Percentiles rank a stretch among this genome's conserved stretches.
These are phyloP conservation scores for Fagus crenata DNA, from an alignment of 306 rosid genomes.

Conservation along the genomic window DNA sequence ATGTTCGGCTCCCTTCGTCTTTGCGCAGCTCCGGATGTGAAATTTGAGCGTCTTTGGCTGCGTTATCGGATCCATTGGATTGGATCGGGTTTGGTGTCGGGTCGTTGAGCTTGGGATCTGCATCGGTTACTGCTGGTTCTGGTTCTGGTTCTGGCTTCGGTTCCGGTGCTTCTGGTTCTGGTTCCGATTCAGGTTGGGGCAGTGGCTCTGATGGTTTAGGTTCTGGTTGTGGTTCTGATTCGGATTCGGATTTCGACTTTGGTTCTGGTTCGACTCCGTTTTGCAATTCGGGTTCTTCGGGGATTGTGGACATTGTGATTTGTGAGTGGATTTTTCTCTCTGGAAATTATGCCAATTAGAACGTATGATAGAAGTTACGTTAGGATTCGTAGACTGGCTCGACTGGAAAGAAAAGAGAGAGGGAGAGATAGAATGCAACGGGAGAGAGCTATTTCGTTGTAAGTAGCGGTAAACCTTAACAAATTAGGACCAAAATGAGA, in stretches of 20 bases:
- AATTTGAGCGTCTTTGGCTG: conserved; percentile 8
- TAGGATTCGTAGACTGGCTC: too few relatives aligned
- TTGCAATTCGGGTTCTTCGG: conserved; percentile 36
- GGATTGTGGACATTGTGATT: conserved; percentile 37
- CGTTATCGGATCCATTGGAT: conserved; percentile 25
- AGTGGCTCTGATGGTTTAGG: conserved; percentile 17
- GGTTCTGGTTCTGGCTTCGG: conserved; percentile 11
- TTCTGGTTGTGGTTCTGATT: conserved; percentile 8
- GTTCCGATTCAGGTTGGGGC: background rate
- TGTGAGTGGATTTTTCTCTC: background rate
- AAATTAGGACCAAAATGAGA: too few relatives aligned
- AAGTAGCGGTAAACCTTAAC: too few relatives aligned
- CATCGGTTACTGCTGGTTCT: conserved; percentile 5
- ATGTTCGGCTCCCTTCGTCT: conserved; percentile 89
- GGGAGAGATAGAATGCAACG: background rate
- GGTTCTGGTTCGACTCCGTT: conserved; percentile 25
- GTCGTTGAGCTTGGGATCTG: conserved; percentile 40
- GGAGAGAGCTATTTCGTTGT: too few relatives aligned
- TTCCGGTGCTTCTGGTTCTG: conserved; percentile 1
- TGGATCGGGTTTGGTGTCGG: conserved; percentile 35
- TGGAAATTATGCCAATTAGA: too few relatives aligned
- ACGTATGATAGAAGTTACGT: too few relatives aligned
- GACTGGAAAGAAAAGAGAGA: background rate
- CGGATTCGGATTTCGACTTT: background rate
- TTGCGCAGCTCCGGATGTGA: conserved; percentile 56